phyloP scores from a whole-genome alignment of 2,329 filamentous ascomycete genomes.

The Aspergillus oerlinghausenensis region DNA sequence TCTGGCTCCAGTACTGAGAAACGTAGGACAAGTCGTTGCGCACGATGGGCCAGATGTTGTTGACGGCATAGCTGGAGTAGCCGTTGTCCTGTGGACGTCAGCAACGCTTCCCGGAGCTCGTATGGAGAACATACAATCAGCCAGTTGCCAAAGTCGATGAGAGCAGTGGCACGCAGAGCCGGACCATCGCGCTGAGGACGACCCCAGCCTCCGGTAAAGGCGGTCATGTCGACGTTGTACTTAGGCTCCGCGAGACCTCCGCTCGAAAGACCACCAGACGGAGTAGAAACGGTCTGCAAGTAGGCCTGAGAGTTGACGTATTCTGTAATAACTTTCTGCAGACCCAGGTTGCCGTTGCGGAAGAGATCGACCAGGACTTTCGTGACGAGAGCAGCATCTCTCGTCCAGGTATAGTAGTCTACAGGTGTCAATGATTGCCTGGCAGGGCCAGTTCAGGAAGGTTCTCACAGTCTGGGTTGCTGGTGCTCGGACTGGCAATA shows the following conservation, averaged over 20 bases:
- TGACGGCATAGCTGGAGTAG: constrained; percentile 46
- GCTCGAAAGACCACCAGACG: constrained; percentile 54
- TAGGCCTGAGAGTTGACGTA: constrained; percentile 65
- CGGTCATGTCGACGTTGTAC: constrained; percentile 60
- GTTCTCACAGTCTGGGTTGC: constrained; percentile 49
- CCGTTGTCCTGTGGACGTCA: constrained; percentile 48
- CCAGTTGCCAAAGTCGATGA: constrained; percentile 70
- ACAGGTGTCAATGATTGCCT: background rate
- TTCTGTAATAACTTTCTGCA: constrained; percentile 61
- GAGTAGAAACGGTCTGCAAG: constrained; percentile 65
- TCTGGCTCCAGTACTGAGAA: constrained; percentile 46
- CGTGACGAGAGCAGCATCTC: constrained; percentile 67
- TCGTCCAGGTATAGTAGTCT: constrained; percentile 78
- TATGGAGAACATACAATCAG: constrained; percentile 44
- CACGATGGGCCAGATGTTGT: constrained; percentile 67
- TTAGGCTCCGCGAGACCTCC: constrained; percentile 67
- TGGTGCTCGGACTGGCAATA: constrained; percentile 53
- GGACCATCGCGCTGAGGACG: constrained; percentile 77
- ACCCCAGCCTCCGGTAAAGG: constrained; percentile 65
- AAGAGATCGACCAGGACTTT: constrained; percentile 67
- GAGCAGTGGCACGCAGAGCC: constrained; percentile 66
- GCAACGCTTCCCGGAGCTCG: background rate
- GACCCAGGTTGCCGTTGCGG: constrained; percentile 52
- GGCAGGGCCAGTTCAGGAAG: constrained; percentile 6
- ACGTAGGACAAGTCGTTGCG: constrained; percentile 73